phyloP scores from a whole-genome alignment of 805 yeast genomes.

The Candida silvicultrix region DNA sequence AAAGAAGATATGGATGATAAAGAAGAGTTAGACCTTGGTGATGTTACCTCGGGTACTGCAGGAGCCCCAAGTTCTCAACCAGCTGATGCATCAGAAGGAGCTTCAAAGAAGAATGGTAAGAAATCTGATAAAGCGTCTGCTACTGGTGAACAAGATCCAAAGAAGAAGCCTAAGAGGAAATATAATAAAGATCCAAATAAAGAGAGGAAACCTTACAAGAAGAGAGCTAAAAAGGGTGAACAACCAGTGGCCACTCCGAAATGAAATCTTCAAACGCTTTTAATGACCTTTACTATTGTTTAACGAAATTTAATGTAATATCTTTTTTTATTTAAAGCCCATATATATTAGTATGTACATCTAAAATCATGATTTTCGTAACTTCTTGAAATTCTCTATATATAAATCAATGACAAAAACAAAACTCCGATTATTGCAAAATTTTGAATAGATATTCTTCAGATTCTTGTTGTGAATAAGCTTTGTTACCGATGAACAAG shows the following conservation, averaged over 20 bases:
- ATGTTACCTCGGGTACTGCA: constrained; percentile 13
- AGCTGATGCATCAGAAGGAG: too few species aligned
- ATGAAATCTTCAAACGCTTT: not conserved
- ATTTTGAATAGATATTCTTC: constrained; percentile 17
- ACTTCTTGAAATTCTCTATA: too few species aligned
- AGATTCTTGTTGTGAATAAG: constrained; percentile 11
- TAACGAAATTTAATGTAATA: not conserved
- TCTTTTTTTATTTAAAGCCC: too few species aligned
- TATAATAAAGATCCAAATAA: constrained; percentile 23
- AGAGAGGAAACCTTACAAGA: constrained; percentile 27
- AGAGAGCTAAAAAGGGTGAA: constrained; percentile 23
- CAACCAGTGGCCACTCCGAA: not conserved
- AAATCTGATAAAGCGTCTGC: constrained; percentile 5
- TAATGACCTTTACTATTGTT: not conserved
- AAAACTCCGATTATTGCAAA: not conserved
- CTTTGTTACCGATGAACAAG: constrained; percentile 56
- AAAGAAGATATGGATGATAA: constrained; percentile 11
- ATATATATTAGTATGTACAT: too few species aligned
- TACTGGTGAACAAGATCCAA: constrained; percentile 11
- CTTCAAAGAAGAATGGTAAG: not conserved
- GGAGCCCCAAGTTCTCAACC: too few species aligned
- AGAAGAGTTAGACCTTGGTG: constrained; percentile 9
- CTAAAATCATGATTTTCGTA: too few species aligned
- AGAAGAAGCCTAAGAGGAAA: constrained; percentile 21
- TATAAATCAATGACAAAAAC: too few species aligned